phyloP scores from a whole-genome alignment of 192 early-diverging fungal species.

The Podila clonocystis region DNA sequence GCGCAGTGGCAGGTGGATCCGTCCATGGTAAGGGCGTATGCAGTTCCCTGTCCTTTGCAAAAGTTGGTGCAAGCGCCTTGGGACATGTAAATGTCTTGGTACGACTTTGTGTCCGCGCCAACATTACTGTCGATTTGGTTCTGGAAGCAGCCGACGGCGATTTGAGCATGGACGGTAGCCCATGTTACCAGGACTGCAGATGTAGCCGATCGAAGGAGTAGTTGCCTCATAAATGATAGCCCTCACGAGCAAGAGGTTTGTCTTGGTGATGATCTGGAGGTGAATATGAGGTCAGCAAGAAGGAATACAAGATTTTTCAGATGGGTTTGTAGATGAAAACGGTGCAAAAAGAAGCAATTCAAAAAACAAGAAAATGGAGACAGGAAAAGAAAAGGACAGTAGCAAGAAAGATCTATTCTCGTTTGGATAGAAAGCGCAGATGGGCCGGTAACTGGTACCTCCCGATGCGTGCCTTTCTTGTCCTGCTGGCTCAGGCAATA shows the following conservation, averaged over 20 bases:
- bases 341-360: neutral
- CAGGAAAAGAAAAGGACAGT: neutral
- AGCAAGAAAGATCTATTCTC: neutral
- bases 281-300: too few species aligned
- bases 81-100: constrained; percentile 48
- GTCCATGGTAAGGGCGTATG: constrained; percentile 30
- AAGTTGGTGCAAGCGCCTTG: constrained; percentile 45
- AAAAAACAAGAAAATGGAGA: neutral
- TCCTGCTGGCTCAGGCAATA: too few species aligned
- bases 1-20: constrained; percentile 38
- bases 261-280: neutral
- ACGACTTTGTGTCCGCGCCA: constrained; percentile 12
- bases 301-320: too few species aligned
- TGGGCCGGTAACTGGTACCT: too few species aligned
- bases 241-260: neutral
- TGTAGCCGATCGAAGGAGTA: neutral
- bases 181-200: neutral
- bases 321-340: neutral
- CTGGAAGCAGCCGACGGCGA: constrained; percentile 34
- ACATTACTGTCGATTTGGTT: constrained; percentile 18
- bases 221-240: constrained; percentile 26
- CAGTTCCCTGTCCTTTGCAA: constrained; percentile 17
- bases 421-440: neutral
- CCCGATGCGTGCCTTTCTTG: too few species aligned
- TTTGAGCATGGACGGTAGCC: constrained; percentile 15